Conservation (phyloP, 306 rosid genomes). For the Morella rubra region DNA sequence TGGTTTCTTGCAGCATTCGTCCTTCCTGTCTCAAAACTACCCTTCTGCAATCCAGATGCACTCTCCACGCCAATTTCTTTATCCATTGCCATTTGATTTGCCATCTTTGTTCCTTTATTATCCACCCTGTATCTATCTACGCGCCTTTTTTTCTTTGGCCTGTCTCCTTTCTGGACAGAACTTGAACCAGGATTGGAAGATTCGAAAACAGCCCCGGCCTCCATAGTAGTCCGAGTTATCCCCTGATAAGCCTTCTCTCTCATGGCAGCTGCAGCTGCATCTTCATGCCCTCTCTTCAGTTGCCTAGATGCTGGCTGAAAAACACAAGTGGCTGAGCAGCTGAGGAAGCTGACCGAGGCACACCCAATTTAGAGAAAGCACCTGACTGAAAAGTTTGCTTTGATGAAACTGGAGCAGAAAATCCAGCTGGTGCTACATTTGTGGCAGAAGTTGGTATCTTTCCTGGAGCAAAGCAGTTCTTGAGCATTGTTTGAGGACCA, state of each 20-base stretch:
- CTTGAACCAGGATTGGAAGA: slow-evolving; percentile 31
- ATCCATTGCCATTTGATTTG: slow-evolving; percentile 26
- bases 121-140: slow-evolving; percentile 25
- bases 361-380: slow-evolving; percentile 31
- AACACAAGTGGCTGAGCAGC: slow-evolving; percentile 40
- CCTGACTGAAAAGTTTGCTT: slow-evolving; percentile 30
- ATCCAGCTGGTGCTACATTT: slow-evolving; percentile 25
- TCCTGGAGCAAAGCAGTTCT: slow-evolving; percentile 33
- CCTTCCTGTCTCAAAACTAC: slow-evolving; percentile 41
- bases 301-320: slow-evolving; percentile 31
- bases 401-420: slow-evolving; percentile 19
- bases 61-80: slow-evolving; percentile 33
- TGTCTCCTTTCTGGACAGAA: slow-evolving; percentile 37
- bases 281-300: slow-evolving; percentile 48
- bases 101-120: slow-evolving; percentile 21
- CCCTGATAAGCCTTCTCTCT: slow-evolving; percentile 29
- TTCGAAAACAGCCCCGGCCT: slow-evolving; percentile 36
- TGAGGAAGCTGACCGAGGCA: slow-evolving; percentile 31
- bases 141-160: slow-evolving; percentile 41
- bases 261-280: slow-evolving; percentile 21
- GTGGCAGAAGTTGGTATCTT: slow-evolving; percentile 34
- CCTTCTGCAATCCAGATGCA: slow-evolving; percentile 39
- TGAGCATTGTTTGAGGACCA: slow-evolving; percentile 34
- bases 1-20: slow-evolving; percentile 32
- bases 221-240: slow-evolving; percentile 31